Base-by-base conservation (phyloP, 169 alveolate species). In the Plasmodium falciparum region DNA sequence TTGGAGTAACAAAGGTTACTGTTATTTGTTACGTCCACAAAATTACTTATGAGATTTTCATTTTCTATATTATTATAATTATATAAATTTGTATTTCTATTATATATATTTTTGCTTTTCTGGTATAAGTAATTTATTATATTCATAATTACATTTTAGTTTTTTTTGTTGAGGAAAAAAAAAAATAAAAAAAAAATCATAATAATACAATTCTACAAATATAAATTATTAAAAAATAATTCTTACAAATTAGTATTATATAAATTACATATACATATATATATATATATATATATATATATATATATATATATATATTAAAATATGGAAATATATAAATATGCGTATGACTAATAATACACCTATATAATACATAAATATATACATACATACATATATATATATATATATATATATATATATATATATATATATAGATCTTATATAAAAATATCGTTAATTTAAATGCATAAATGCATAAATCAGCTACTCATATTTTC, bases 71-170 rank as follows among this genome's bases (percentile, higher is more conserved):
- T 59, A 9, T 70, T 71, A 61, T 80, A 80, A 72, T 85, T 85
- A 43, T 72, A 71, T 56, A 78, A 56, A 59, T 47, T 85, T 20
- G 50, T 47, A 54, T 62, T 85, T 70, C 85, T 26, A 29, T 85
- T 70, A 74, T 85, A 85, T 71, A 85, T 71, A 52, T 54, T 85
- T 63, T 85, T 85, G 54, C 92, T 66, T 73, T 85, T 85, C 69
- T 72, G 61, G 54, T 85, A 85, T 39, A 85, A 58, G 58, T 85
- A 85, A 56, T 71, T 85, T 59, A 85, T 85, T 70, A 85, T 85
- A 85, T 85, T 85, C 92, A 85, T 85, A 73, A 70, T 85, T 58
- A 59, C 92, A 85, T 85, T 39, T 71, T 72, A 33, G 29, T 33
- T 26, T 66, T 13, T 22, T 12, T 50, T 12, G 47, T 49, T 49